Conservation (phyloP, 176 grass and related monocot genomes). For the Triticum timopheevii region DNA sequence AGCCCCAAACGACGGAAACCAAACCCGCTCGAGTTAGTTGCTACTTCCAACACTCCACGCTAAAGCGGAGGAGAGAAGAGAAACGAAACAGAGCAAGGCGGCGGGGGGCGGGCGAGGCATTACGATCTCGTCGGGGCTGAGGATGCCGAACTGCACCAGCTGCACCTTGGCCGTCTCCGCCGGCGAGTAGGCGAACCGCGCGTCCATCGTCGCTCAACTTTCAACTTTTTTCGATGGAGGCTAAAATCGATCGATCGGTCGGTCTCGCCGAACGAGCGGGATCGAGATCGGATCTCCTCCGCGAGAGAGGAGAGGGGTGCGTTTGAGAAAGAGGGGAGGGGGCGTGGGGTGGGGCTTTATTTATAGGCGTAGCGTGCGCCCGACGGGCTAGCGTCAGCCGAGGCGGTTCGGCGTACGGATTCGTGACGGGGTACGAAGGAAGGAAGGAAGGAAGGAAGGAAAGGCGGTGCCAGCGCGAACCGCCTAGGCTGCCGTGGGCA, state of each 20-base stretch:
- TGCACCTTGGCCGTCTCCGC: slow-evolving; percentile 93
- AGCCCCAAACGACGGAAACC: neutral
- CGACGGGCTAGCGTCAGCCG: neutral
- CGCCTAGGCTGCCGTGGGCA: neutral
- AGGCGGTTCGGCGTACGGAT: neutral
- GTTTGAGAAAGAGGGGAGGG: neutral
- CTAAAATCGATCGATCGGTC: neutral
- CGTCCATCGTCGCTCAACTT: slow-evolving; percentile 55
- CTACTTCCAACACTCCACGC: neutral
- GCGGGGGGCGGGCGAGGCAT: slow-evolving; percentile 21
- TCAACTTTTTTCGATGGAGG: neutral
- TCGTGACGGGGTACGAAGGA: neutral
- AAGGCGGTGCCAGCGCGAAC: neutral
- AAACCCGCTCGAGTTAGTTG: neutral
- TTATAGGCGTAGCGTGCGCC: slow-evolving; percentile 59
- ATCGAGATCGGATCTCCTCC: slow-evolving; percentile 3
- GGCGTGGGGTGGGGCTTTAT: neutral
- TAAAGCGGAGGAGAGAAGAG: neutral
- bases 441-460: no score
- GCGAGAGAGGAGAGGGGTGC: slow-evolving; percentile 2
- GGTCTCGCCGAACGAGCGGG: neutral
- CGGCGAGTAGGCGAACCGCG: slow-evolving; percentile 86
- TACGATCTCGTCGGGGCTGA: slow-evolving; percentile 99
- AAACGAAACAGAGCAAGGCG: slow-evolving; percentile 9
- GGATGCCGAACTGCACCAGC: slow-evolving; percentile 91